A percentile compares a stretch with the other conserved stretches of the same genome.
Evolutionary conservation across 2,329 filamentous ascomycete species (phyloP).

Genomic region (Raffaelea deltoideospora): DNA sequence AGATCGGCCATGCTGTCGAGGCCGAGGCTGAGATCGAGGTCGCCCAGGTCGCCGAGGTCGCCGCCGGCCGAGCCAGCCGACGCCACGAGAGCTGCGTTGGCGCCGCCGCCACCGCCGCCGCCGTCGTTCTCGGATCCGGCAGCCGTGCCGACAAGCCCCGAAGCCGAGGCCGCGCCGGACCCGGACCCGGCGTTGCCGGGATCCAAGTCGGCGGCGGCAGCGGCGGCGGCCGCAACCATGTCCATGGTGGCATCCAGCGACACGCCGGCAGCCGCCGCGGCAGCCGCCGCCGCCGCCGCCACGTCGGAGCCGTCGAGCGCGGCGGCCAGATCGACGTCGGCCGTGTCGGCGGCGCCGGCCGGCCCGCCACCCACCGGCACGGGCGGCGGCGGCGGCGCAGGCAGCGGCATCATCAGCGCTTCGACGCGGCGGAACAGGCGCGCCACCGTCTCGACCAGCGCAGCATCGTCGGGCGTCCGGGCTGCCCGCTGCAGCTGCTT

Average conservation of each 20-base stretch:
- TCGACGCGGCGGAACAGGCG: constrained; percentile 50
- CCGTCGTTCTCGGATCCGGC: neutral
- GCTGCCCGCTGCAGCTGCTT: constrained; percentile 37
- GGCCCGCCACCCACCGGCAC: neutral
- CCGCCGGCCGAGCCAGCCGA: neutral
- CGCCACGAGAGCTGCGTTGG: neutral
- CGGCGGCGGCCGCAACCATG: neutral
- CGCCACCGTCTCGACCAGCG: constrained; percentile 44
- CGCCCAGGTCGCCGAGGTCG: constrained; percentile 7
- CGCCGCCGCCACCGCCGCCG: neutral
- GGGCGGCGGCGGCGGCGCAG: constrained; percentile 5
- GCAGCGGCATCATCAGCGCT: constrained; percentile 41
- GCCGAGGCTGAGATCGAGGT: constrained; percentile 2
- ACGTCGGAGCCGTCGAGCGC: constrained; percentile 4
- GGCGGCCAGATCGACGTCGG: neutral
- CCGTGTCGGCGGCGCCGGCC: constrained; percentile 1
- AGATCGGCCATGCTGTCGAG: constrained; percentile 2
- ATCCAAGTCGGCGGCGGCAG: constrained; percentile 5
- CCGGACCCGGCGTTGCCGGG: neutral
- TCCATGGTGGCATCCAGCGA: constrained; percentile 1
- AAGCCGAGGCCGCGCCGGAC: neutral
- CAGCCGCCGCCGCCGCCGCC: constrained; percentile 1
- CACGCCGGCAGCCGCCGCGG: neutral
- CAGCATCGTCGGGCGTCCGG: constrained; percentile 23
- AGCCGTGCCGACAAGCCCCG: neutral